phyloP scores from a whole-genome alignment of 1,284 basidiomycete genomes.

The Anthracocystis panici-leucophaei region DNA sequence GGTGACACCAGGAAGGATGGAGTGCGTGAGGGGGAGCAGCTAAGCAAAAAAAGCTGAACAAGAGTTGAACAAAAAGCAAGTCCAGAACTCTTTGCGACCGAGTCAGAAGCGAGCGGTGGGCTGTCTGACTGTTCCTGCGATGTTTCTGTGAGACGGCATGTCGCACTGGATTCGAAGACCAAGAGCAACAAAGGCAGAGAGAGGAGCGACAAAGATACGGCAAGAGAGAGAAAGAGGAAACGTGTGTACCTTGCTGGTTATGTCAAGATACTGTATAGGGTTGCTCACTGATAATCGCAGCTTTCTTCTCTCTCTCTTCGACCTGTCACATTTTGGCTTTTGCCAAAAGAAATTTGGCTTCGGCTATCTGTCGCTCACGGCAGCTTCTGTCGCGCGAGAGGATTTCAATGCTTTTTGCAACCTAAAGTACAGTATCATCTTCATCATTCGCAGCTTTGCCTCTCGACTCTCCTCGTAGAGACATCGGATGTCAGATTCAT shows the following conservation, averaged over 20 bases:
- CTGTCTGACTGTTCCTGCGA: background rate
- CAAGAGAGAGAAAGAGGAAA: conserved; percentile 13
- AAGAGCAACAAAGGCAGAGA: background rate
- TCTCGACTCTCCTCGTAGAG: too few relatives aligned
- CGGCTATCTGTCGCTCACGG: too few relatives aligned
- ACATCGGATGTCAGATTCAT: too few relatives aligned
- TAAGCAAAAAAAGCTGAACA: background rate
- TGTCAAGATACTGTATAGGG: background rate
- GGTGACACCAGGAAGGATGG: background rate
- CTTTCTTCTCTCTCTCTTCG: background rate
- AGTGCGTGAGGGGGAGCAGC: background rate
- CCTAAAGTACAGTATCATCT: too few relatives aligned
- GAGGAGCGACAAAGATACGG: background rate
- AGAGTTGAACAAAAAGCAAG: background rate
- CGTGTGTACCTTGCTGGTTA: conserved; percentile 39
- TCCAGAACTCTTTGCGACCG: conserved; percentile 3
- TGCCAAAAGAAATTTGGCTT: too few relatives aligned
- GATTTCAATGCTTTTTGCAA: too few relatives aligned
- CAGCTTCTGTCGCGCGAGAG: too few relatives aligned
- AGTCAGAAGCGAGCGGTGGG: conserved; percentile 7
- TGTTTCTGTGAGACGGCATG: conserved; percentile 2
- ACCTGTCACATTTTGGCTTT: too few relatives aligned
- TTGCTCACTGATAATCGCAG: conserved; percentile 27
- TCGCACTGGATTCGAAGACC: background rate
- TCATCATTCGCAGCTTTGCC: too few relatives aligned